A percentile compares a stretch with the other conserved stretches of the same genome.
Conservation (phyloP, 2,329 filamentous ascomycete species). For the Lachnellula hyalina region DNA sequence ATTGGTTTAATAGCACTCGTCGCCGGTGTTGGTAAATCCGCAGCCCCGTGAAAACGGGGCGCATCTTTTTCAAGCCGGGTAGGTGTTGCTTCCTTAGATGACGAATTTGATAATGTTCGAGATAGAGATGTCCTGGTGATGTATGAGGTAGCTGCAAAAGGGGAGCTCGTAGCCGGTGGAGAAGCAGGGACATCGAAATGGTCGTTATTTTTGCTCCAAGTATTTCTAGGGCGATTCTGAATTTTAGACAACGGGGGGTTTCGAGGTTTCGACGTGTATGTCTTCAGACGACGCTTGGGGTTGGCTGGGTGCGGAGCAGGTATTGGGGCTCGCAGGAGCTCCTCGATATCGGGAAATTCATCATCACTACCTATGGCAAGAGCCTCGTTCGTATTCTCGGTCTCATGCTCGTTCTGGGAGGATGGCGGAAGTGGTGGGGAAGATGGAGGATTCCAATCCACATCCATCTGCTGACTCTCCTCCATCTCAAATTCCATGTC, state of each 20-base stretch:
- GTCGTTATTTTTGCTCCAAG: not conserved
- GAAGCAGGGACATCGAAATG: conserved; percentile 37
- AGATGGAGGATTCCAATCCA: conserved; percentile 17
- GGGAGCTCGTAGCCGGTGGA: conserved; percentile 36
- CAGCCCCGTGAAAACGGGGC: not conserved
- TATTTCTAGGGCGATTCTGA: conserved; percentile 10
- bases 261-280: conserved; percentile 21
- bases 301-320: not conserved
- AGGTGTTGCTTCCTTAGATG: conserved; percentile 15
- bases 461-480: conserved; percentile 23
- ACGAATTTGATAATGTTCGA: conserved; percentile 13
- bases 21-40: conserved; percentile 26
- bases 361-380: conserved; percentile 18
- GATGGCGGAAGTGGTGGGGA: conserved; percentile 8
- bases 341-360: conserved; percentile 29
- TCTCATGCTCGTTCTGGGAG: conserved; percentile 1
- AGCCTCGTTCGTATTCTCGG: not conserved
- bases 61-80: conserved; percentile 9
- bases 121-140: conserved; percentile 6
- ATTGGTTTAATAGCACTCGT: conserved; percentile 25
- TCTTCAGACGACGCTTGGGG: conserved; percentile 11
- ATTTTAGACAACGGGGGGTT: conserved; percentile 24
- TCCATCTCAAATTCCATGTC: conserved; percentile 16
- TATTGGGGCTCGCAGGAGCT: conserved; percentile 15
- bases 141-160: conserved; percentile 10